phyloP scores from a whole-genome alignment of 1,139 yeast genomes.

The Kodamaea sp. region DNA sequence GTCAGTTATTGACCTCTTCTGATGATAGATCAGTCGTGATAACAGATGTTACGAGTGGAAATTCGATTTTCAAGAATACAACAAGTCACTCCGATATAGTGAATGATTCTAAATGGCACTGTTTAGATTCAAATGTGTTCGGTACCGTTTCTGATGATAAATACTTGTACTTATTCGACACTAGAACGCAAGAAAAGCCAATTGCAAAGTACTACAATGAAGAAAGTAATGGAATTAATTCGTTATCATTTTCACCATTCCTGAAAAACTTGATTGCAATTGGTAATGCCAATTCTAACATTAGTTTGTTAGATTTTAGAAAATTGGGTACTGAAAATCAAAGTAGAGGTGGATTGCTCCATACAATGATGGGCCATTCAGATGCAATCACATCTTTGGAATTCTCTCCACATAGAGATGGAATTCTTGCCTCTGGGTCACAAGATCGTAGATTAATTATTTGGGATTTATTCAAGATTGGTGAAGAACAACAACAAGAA shows the following conservation, averaged over 20 bases:
- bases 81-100: conserved; percentile 54
- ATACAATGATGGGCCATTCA: conserved; percentile 75
- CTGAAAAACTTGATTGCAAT: conserved; percentile 58
- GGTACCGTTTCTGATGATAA: conserved; percentile 74
- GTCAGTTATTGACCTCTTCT: conserved; percentile 54
- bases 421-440: conserved; percentile 69
- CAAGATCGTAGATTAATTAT: conserved; percentile 67
- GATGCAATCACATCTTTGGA: conserved; percentile 65
- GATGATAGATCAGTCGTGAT: conserved; percentile 62
- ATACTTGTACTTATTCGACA: conserved; percentile 41
- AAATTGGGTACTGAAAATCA: conserved; percentile 29
- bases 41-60: conserved; percentile 42
- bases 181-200: conserved; percentile 26
- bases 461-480: conserved; percentile 72
- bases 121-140: conserved; percentile 44
- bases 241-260: conserved; percentile 62
- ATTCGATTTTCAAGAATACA: conserved; percentile 18
- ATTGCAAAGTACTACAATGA: conserved; percentile 28
- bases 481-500: conserved; percentile 78
- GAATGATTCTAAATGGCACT: conserved; percentile 74
- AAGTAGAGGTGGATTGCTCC: conserved; percentile 36
- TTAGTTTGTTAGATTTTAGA: conserved; percentile 59
- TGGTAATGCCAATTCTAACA: conserved; percentile 67
- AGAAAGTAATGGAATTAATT: conserved; percentile 49
- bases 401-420: conserved; percentile 69